Base-by-base conservation (phyloP, 208 protist species). In the Lotmaria passim region DNA sequence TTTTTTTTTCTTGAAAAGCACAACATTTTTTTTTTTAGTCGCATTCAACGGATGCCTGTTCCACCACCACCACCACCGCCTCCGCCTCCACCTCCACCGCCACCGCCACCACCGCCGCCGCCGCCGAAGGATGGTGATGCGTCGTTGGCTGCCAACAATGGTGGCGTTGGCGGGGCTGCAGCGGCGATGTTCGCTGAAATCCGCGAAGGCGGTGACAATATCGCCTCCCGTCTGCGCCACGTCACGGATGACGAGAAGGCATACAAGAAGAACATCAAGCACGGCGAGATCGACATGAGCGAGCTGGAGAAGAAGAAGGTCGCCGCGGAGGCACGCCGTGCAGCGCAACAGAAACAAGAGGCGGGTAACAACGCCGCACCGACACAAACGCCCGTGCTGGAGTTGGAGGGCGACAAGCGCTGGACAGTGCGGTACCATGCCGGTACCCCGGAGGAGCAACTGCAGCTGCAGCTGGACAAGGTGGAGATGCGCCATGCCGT, bases 141-240 rank as follows among this genome's bases (percentile, higher is more conserved):
- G 23, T 55, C 56, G 3, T 46, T 46, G 1, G 23, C 53, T 7
- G 58, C 48, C 30, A 60, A 51, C 38, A 50, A 19, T 38, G 75
- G 75, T 21, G 75, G 75, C 26, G 53, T 76, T 47, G 89, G 86
- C 7, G 82, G 63, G 4, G 83, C 79, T 0, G 57, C 81, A 8
- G 81, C 79, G 8, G 83, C 85, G 21, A 59, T 95, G 30, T 95
- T 95, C 64, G 81, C 76, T 11, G 84, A 95, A 66, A 95, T 95
- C 39, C 77, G 78, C 23, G 56, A 70, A 3, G 75, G 72, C 7
- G 90, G 90, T n/a, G 79, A 87, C 58, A 82, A 83, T 78, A 93
- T 93, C 67, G 80, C 87, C 7, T 43, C 75, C 4, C 79, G 75
- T 4, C 83, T 95, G 34, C 87, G 87, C 41, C 85, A 93, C 73